Evolutionary conservation across 768 basidiomycete genomes (phyloP), one percentile per base, ranked within the genome.

Genomic region (Cystoderma amianthinum): DNA sequence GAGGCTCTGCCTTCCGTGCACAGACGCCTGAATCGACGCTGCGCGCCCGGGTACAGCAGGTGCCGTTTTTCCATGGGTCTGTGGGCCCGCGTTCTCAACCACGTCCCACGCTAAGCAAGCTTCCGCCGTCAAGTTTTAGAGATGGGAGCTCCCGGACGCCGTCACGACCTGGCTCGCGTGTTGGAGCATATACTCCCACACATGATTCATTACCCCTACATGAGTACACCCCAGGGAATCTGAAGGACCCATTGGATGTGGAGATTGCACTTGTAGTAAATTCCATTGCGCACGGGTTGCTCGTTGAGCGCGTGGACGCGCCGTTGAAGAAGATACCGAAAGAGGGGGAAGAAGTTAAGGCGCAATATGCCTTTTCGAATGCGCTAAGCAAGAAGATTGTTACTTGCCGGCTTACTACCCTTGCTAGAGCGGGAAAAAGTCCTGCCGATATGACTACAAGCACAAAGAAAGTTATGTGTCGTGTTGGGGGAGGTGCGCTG

Each of bases 381-480:
- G 57, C 78, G 46, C 60, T 90, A 49, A 75, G 78, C 48, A 69
- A 78, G 49, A 91, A 89, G 67, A 70, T 82, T 24, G 73, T 94
- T 24, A 83, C 80, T 18, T 88, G 85, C 58, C 76, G 83, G 49
- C 63, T 94, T 61, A 86, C 89, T 34, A 85, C 87, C 35, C 67
- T 89, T 55, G 77, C 79, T 40, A 75, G 90, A 36, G 63, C 74
- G 9, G 71, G 70, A 17, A 69, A 68, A 55, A 58, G 7, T 28
- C n/a, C 25, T 7, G 17, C 68, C 37, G 67, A 69, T 42, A 65
- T 63, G 36, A 72, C 64, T 48, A 68, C 70, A 50, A 76, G 63
- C 44, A 78, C 77, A 46, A 89, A 85, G 76, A 93, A 90, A 62
- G 90, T 93, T 21, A 85, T 94, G 83, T 89, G 85, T 63, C 80